A percentile compares a stretch with the other conserved stretches of the same genome.
phyloP scores from a whole-genome alignment of 2,329 filamentous ascomycete species.

The Fusarium sp. region DNA sequence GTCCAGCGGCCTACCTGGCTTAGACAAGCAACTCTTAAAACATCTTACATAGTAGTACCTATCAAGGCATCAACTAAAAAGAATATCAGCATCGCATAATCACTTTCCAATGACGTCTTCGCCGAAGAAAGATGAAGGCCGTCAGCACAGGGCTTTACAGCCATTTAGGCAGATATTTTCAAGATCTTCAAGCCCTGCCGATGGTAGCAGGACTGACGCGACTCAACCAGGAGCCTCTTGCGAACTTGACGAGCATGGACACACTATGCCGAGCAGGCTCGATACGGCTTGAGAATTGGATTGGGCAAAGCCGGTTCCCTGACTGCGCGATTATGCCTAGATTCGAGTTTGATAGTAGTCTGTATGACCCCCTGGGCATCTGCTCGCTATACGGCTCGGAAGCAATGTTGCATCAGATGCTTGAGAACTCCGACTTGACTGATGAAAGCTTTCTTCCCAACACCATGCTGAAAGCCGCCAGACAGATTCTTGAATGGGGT shows the following conservation, averaged over 20 bases:
- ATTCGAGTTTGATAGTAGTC: conserved; percentile 46
- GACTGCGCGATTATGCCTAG: conserved; percentile 46
- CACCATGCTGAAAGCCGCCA: conserved; percentile 36
- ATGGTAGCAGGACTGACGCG: too few relatives aligned
- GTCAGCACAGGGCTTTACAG: too few relatives aligned
- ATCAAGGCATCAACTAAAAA: too few relatives aligned
- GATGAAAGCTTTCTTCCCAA: conserved; percentile 7
- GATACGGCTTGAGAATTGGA: conserved; percentile 49
- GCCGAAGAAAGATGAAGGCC: too few relatives aligned
- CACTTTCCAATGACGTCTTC: too few relatives aligned
- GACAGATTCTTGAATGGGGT: conserved; percentile 46
- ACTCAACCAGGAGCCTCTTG: conserved; percentile 36
- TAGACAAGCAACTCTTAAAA: too few relatives aligned
- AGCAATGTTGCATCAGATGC: conserved; percentile 41
- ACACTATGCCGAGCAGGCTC: conserved; percentile 43
- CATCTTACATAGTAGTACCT: too few relatives aligned
- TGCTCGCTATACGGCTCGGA: conserved; percentile 50
- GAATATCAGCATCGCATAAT: too few relatives aligned
- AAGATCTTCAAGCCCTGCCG: too few relatives aligned
- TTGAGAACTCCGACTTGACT: conserved; percentile 18
- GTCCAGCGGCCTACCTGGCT: too few relatives aligned
- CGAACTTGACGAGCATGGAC: conserved; percentile 35
- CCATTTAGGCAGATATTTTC: too few relatives aligned
- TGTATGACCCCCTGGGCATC: conserved; percentile 52
- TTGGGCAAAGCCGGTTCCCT: conserved; percentile 47